phyloP scores from a whole-genome alignment of 169 alveolate species.

The Plasmodium sp. region DNA sequence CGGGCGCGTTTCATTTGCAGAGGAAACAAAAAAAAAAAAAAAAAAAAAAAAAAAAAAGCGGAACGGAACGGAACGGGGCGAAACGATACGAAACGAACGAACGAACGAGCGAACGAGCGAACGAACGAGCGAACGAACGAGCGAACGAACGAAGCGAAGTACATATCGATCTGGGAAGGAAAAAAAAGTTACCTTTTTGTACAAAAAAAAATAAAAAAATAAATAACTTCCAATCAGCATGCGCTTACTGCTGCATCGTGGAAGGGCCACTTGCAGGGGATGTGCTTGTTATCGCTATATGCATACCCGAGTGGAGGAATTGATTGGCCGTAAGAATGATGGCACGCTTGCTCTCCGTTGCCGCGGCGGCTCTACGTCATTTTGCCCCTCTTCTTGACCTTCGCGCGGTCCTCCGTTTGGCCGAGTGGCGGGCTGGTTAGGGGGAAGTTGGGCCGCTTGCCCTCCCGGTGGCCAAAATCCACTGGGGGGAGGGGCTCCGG shows the following conservation, averaged over 20 bases:
- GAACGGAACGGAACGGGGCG: background rate
- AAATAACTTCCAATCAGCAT: background rate
- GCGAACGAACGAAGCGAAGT: too few species aligned
- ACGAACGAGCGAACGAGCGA: too few species aligned
- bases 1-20: background rate
- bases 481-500: background rate
- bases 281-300: background rate
- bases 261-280: background rate
- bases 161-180: background rate
- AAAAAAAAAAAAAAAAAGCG: background rate
- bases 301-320: background rate
- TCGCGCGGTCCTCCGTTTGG: background rate
- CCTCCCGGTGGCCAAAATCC: conserved; percentile 15
- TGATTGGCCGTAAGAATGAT: background rate
- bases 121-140: too few species aligned
- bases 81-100: too few species aligned
- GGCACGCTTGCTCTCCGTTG: background rate
- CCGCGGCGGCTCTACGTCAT: background rate
- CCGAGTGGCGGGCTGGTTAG: background rate
- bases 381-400: background rate
- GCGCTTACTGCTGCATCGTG: background rate
- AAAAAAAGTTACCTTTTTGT: background rate
- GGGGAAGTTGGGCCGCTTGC: conserved; percentile 42
- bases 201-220: background rate
- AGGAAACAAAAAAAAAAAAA: background rate